These are phyloP conservation scores for Hymenoscyphus linearis DNA, from an alignment of 2,329 filamentous ascomycete species.

Conservation along the genomic window DNA sequence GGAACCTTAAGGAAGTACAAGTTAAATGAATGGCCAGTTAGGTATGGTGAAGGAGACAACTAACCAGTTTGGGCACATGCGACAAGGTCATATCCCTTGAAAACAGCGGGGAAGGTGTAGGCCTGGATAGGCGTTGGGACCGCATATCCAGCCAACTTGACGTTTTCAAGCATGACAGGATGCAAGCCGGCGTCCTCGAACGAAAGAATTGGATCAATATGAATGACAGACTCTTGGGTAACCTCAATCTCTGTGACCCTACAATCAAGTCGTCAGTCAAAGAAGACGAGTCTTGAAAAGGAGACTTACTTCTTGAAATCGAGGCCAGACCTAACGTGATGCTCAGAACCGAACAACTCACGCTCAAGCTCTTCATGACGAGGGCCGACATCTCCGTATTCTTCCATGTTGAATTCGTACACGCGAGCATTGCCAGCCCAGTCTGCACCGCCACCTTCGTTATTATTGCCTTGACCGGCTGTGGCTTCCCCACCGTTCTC, in stretches of 20 bases:
- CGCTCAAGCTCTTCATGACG: constrained; percentile 64
- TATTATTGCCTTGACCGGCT: constrained; percentile 7
- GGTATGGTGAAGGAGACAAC: constrained; percentile 26
- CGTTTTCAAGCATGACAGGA: constrained; percentile 74
- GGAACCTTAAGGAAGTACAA: constrained; percentile 56
- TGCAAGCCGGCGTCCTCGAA: constrained; percentile 81
- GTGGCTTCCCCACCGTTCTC: constrained; percentile 4
- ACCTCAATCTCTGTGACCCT: constrained; percentile 53
- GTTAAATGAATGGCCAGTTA: constrained; percentile 6
- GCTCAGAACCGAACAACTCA: constrained; percentile 62
- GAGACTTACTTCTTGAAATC: constrained; percentile 56
- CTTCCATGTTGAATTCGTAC: constrained; percentile 80
- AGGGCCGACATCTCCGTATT: constrained; percentile 81
- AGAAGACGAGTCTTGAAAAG: background rate
- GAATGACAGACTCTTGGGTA: constrained; percentile 49
- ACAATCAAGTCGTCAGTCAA: constrained; percentile 23
- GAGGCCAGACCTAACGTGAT: constrained; percentile 48
- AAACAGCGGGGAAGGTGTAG: constrained; percentile 75
- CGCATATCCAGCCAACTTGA: constrained; percentile 65
- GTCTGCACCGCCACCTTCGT: constrained; percentile 23
- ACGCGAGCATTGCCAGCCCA: constrained; percentile 34
- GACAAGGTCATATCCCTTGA: constrained; percentile 74
- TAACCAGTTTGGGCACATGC: constrained; percentile 88
- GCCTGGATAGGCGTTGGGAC: constrained; percentile 81
- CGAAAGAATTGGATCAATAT: constrained; percentile 44